Evolutionary conservation across 2,329 filamentous ascomycete genomes (phyloP), one percentile per base, ranked within the genome.

Genomic region (Aspergillus sp.): DNA sequence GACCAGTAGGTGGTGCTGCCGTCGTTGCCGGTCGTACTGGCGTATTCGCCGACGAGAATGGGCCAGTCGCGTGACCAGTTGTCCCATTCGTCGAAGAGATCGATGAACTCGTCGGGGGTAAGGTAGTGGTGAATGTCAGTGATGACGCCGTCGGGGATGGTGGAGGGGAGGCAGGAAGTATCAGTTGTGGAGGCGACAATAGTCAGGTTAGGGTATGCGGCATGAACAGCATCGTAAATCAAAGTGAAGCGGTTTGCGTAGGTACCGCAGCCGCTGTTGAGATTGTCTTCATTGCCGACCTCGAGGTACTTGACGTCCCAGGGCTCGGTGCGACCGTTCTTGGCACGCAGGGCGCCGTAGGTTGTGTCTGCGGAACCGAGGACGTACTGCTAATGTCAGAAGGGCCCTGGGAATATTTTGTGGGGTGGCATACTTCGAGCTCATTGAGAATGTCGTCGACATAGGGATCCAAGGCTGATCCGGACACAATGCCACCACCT

Each of bases 201-300:
- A 25, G 78, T 84, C 41, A 88, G 80, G 48, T 86, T 76, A 0
- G 85, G 84, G 60, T 87, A 86, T 7, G 73, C 75, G 21, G 75
- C 75, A 57, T 76, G 79, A 71, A 89, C 85, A 3, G 86, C 85
- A 25, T 85, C 72, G 62, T 86, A 79, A 72, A 89, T 87, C 68
- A 81, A 77, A 7, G 81, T 80, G 68, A 88, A 87, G 8, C 87
- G 83, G 66, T 84, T 76, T 1, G 79, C 74, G 73, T 83, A 86
- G 0, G 81, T 82, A 0, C 68, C 66, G 1, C 80, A 77, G 5
- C 81, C 82, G 8, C 82, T 82, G 4, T 80, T 81, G 8, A 88
- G 81, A 76, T 84, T 84, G 64, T 90, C 88, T 70, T 90, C 87
- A 69, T 90, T 90, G 54, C 87, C 87, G 36, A 89, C 77, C 72